Conservation (phyloP, 345 rosid genomes). For the Euphorbia lathyris region DNA sequence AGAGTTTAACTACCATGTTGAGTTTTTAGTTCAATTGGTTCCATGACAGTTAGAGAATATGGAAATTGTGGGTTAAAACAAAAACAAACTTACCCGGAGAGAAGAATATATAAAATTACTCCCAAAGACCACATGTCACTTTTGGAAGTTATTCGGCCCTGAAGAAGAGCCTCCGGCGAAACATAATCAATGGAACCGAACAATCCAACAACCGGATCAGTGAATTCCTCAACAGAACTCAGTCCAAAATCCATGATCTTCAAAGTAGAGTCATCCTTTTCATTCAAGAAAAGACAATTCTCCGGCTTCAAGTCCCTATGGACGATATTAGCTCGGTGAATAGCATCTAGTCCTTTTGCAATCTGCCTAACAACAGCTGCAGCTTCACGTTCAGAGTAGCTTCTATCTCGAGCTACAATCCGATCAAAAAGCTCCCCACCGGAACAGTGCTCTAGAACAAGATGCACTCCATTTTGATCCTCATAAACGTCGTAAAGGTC, state of each 20-base stretch:
- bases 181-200: conserved; percentile 70
- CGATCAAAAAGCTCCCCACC: conserved; percentile 62
- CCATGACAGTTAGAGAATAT: no score
- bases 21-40: no score
- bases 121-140: conserved; percentile 72
- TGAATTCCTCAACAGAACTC: conserved; percentile 60
- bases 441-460: conserved; percentile 57
- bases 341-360: conserved; percentile 46
- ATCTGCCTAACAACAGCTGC: conserved; percentile 56
- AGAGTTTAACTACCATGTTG: no score
- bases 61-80: no score
- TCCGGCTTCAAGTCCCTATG: conserved; percentile 70
- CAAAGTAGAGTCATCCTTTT: conserved; percentile 45
- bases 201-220: conserved; percentile 65
- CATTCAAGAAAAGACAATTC: conserved; percentile 56
- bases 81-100: conserved; percentile 41
- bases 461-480: conserved; percentile 59
- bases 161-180: conserved; percentile 66
- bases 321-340: conserved; percentile 49
- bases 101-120: conserved; percentile 56
- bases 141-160: conserved; percentile 46
- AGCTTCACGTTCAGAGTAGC: conserved; percentile 42
- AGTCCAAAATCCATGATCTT: conserved; percentile 76
- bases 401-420: conserved; percentile 42
- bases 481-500: conserved; percentile 61